Percentiles rank a stretch among this genome's conserved stretches.
Conservation (phyloP, 345 rosid genomes). For the Anastatica hierochuntica region DNA sequence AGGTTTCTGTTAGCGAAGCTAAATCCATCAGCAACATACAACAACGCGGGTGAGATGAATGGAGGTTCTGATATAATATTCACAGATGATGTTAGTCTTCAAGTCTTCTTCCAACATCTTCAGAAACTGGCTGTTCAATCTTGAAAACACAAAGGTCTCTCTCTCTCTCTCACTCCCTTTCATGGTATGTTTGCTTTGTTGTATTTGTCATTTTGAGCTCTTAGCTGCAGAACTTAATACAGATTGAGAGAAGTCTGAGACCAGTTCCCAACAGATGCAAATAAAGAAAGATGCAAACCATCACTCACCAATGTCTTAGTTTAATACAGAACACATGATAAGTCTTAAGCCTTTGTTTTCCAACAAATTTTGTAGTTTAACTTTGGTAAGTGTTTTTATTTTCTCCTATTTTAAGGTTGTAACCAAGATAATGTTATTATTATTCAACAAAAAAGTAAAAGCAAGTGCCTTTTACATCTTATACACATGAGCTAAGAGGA, state of each 20-base stretch:
- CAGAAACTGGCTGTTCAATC: conserved; percentile 98
- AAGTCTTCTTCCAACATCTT: conserved; percentile 91
- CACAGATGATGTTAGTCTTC: conserved; percentile 96
- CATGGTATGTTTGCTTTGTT: background rate
- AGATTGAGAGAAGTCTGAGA: conserved; percentile 7
- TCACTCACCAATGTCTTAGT: background rate
- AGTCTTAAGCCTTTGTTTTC: conserved; percentile 5
- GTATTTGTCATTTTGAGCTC: background rate
- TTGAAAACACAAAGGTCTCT: conserved; percentile 28
- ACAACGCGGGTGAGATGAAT: conserved; percentile 57
- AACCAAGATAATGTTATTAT: background rate
- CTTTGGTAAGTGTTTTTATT: background rate
- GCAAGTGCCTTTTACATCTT: conserved; percentile 5
- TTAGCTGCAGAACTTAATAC: background rate
- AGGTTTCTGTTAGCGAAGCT: conserved; percentile 90
- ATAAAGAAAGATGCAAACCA: conserved; percentile 11
- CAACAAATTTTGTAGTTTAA: background rate
- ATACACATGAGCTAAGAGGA: background rate
- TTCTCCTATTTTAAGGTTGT: background rate
- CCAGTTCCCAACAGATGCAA: background rate
- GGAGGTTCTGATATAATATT: conserved; percentile 82
- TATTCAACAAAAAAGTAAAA: too few relatives aligned
- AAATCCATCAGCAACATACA: conserved; percentile 94
- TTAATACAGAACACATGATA: background rate
- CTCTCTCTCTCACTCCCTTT: background rate